Conservation (phyloP, 1,139 yeast genomes). For the Debaryomycetaceae sp. region DNA sequence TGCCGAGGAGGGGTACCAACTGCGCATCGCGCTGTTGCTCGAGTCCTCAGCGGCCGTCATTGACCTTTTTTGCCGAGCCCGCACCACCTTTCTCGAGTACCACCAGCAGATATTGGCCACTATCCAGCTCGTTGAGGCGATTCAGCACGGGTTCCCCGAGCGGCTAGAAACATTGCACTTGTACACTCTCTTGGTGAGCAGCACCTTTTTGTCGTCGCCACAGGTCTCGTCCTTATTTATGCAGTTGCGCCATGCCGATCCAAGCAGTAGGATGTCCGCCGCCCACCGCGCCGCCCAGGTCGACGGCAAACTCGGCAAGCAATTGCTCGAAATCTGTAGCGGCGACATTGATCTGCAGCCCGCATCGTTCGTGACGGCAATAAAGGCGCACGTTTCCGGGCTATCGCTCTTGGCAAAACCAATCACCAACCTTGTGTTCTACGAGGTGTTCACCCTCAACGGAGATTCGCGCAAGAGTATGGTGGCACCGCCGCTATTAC, state of each 20-base stretch:
- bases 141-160: conserved; percentile 4
- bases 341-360: not conserved
- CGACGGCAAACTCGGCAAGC: not conserved
- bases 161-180: conserved; percentile 18
- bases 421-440: conserved; percentile 19
- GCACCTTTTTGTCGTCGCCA: conserved; percentile 8
- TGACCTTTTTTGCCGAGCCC: conserved; percentile 10
- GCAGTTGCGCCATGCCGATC: conserved; percentile 1
- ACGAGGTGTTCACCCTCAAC: conserved; percentile 27
- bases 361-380: not conserved
- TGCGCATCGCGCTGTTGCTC: conserved; percentile 4
- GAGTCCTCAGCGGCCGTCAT: conserved; percentile 10
- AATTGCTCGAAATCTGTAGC: not conserved
- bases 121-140: conserved; percentile 13
- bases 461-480: conserved; percentile 14
- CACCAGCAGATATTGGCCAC: conserved; percentile 15
- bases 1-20: not conserved
- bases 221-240: conserved; percentile 5
- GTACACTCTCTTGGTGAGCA: conserved; percentile 18
- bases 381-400: not conserved
- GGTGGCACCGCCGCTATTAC: conserved; percentile 9
- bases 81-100: conserved; percentile 11
- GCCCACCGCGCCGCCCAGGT: not conserved
- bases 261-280: not conserved
- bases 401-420: conserved; percentile 10